Evolutionary conservation across 495 filamentous ascomycete species (phyloP).

Genomic region (Hypoxylon lenormandii): DNA sequence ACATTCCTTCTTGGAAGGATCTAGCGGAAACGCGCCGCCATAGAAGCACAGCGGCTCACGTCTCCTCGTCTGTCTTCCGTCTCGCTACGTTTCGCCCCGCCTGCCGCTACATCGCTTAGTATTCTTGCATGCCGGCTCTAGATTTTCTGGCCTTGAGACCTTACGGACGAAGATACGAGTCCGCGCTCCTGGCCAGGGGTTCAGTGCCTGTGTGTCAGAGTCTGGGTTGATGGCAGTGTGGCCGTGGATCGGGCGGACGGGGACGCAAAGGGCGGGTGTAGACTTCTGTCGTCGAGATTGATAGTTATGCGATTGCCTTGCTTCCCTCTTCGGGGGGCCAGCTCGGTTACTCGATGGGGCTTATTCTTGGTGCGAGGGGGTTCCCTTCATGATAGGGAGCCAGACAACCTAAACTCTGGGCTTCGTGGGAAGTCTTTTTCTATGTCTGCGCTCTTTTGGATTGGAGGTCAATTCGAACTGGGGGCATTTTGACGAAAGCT

Average conservation of each 20-base stretch:
- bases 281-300: conserved; percentile 84
- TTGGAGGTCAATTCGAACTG: conserved; percentile 65
- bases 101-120: conserved; percentile 54
- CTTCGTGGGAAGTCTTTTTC: conserved; percentile 60
- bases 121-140: conserved; percentile 30
- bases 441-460: conserved; percentile 54
- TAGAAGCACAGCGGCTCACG: conserved; percentile 86
- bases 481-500: conserved; percentile 59
- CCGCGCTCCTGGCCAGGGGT: conserved; percentile 66
- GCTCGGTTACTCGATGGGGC: conserved; percentile 99
- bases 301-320: conserved; percentile 99
- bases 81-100: conserved; percentile 59
- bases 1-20: conserved; percentile 73
- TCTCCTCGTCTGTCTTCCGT: conserved; percentile 71
- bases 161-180: conserved; percentile 88
- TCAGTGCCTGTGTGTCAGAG: conserved; percentile 53
- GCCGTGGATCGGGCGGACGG: conserved; percentile 49
- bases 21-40: conserved; percentile 97
- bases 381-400: conserved; percentile 49
- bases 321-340: conserved; percentile 61
- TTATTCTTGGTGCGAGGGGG: conserved; percentile 99
- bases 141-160: conserved; percentile 58
- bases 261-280: conserved; percentile 57
- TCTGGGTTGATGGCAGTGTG: conserved; percentile 56
- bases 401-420: conserved; percentile 55